Evolutionary conservation across 2,329 filamentous ascomycete genomes (phyloP).

Genomic region (Alternaria infectoria): DNA sequence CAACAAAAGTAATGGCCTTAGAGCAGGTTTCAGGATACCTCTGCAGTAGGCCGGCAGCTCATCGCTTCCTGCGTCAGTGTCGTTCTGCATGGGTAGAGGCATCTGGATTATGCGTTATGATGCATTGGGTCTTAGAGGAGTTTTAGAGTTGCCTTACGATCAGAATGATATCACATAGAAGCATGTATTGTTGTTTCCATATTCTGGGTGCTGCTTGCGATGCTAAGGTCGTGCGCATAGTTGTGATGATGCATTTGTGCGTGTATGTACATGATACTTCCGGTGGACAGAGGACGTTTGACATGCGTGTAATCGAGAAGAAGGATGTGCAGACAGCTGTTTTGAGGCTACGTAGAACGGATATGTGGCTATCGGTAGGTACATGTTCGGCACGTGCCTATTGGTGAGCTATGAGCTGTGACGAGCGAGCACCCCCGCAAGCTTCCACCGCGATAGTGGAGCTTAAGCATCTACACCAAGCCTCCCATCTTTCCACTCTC

Average conservation of each 20-base stretch:
- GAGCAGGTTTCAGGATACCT: conserved; percentile 39
- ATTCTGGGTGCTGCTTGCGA: background rate
- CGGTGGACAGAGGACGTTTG: background rate
- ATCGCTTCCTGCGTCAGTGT: conserved; percentile 43
- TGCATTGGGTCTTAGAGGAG: conserved; percentile 50
- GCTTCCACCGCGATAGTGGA: conserved; percentile 14
- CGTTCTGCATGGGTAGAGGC: conserved; percentile 37
- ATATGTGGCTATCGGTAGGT: background rate
- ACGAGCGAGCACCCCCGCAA: conserved; percentile 30
- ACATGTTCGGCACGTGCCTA: conserved; percentile 18
- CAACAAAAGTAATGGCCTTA: conserved; percentile 39
- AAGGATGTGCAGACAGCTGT: background rate
- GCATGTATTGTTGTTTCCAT: background rate
- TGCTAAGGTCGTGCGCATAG: background rate
- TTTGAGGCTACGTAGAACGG: background rate
- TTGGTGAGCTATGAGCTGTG: conserved; percentile 23
- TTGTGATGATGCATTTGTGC: background rate
- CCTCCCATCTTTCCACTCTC: background rate
- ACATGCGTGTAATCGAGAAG: background rate
- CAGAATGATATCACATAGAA: conserved; percentile 44
- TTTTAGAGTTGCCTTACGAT: conserved; percentile 46
- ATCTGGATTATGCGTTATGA: conserved; percentile 44
- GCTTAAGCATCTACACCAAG: conserved; percentile 9
- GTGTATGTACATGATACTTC: background rate
- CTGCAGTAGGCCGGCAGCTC: conserved; percentile 44